These are phyloP conservation scores for Trametopsis cervina DNA, from an alignment of 768 basidiomycete species.

Conservation along the genomic window DNA sequence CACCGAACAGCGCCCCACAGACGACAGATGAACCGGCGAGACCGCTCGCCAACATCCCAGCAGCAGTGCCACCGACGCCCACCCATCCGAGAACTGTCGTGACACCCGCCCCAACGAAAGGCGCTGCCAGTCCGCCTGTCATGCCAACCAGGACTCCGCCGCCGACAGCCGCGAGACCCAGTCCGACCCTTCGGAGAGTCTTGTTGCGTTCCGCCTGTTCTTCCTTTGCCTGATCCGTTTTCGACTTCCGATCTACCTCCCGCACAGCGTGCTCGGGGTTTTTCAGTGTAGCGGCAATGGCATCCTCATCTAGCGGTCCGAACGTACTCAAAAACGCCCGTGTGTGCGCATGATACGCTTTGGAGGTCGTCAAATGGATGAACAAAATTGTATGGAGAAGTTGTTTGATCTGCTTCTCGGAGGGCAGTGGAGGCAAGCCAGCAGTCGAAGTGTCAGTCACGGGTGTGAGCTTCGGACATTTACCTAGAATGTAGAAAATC, in stretches of 20 bases:
- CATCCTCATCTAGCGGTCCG: conserved; percentile 35
- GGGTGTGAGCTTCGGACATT: conserved; percentile 36
- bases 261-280: conserved; percentile 40
- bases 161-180: conserved; percentile 45
- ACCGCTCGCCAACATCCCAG: conserved; percentile 43
- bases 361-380: conserved; percentile 39
- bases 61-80: conserved; percentile 46
- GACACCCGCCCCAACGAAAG: conserved; percentile 49
- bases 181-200: conserved; percentile 37
- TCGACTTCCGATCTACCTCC: conserved; percentile 35
- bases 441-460: conserved; percentile 39
- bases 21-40: conserved; percentile 49
- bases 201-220: conserved; percentile 36
- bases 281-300: conserved; percentile 39
- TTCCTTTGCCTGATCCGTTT: conserved; percentile 27
- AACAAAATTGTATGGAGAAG: conserved; percentile 46
- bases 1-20: conserved; percentile 53
- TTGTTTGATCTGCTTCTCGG: conserved; percentile 29
- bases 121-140: conserved; percentile 55
- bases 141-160: conserved; percentile 50
- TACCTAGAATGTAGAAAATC: conserved; percentile 26
- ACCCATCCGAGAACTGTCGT: conserved; percentile 41
- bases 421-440: conserved; percentile 33
- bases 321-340: conserved; percentile 38
- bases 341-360: conserved; percentile 44